Evolutionary conservation across 2,329 filamentous ascomycete species (phyloP), one percentile per base, ranked within the genome.

Genomic region (Hysterium pulicare): DNA sequence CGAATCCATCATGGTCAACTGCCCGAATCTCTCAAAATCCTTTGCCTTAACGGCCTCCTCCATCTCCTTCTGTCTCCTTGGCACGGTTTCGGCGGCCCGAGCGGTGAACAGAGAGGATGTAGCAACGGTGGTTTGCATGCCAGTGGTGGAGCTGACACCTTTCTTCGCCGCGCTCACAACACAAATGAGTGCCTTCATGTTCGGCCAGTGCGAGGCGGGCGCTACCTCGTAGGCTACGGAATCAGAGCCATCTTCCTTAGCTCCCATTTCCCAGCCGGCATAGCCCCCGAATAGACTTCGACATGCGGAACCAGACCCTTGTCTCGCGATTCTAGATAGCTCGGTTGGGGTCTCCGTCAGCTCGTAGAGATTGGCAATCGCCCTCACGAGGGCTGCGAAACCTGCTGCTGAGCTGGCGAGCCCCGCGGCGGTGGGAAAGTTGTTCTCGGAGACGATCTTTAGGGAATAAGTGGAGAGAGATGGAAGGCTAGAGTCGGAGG

Each of bases 371-470:
- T 97, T 81, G 26, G 93, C 93, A 56, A 98, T 88, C 51, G 88
- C 90, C 45, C 90, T 81, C 16, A 97, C 78, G 1, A 83, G 71
- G 10, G 81, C 80, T 26, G 81, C 81, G 54, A 84, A 82, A 19
- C 81, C 81, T n/a, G 81, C 80, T n/a, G 80, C 81, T 17, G 74
- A 76, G 53, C 74, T 77, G 31, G 80, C 80, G 21, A 98, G 82
- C 5, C 93, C 93, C 4, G 93, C 93, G 20, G 93, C 93, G 2
- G 93, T 98, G 50, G 93, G 93, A 78, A 98, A 98, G 78, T 98
- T 98, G 79, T 98, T 98, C 74, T 93, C 87, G 44, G 87, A 93
- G 43, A 96, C 90, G 53, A 98, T 84, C 57, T 84, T 86, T 48
- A 98, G 81, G 24, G 87, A 82, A 59, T 86, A 76, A 39, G 76